Percentiles rank a stretch among this genome's conserved stretches.
Conservation (phyloP, 176 grass and related monocot genomes). For the Eleusine coracana region DNA sequence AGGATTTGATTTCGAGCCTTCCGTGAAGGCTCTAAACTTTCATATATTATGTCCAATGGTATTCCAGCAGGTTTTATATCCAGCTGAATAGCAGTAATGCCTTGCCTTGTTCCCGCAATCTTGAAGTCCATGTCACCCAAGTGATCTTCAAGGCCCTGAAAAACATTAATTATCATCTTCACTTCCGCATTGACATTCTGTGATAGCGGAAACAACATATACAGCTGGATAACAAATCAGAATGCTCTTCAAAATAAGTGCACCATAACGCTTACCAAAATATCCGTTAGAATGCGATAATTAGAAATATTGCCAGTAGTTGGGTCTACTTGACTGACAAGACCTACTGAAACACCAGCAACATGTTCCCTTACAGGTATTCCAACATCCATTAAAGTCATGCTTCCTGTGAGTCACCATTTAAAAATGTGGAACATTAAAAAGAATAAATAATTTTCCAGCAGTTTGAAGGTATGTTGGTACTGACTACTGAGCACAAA, state of each 20-base stretch:
- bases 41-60: conserved; percentile 91
- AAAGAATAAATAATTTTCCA: not conserved
- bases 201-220: not conserved
- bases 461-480: conserved; percentile 1
- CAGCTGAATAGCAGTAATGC: conserved; percentile 95
- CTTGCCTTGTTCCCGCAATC: conserved; percentile 95
- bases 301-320: conserved; percentile 68
- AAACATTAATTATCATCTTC: conserved; percentile 24
- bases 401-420: conserved; percentile 62
- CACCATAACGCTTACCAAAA: conserved; percentile 63
- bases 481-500: not conserved
- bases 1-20: conserved; percentile 89
- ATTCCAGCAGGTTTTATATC: conserved; percentile 99
- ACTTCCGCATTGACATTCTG: conserved; percentile 23
- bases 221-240: not conserved
- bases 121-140: conserved; percentile 99
- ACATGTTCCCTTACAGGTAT: conserved; percentile 99
- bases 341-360: conserved; percentile 97
- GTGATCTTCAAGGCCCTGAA: conserved; percentile 96
- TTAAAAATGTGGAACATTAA: conserved; percentile 30
- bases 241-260: conserved; percentile 18
- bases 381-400: conserved; percentile 97
- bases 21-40: conserved; percentile 84
- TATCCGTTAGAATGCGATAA: conserved; percentile 96
- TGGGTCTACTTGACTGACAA: conserved; percentile 75